Evolutionary conservation across 805 yeast species (phyloP).

Genomic region (Candida namnaoensis): DNA sequence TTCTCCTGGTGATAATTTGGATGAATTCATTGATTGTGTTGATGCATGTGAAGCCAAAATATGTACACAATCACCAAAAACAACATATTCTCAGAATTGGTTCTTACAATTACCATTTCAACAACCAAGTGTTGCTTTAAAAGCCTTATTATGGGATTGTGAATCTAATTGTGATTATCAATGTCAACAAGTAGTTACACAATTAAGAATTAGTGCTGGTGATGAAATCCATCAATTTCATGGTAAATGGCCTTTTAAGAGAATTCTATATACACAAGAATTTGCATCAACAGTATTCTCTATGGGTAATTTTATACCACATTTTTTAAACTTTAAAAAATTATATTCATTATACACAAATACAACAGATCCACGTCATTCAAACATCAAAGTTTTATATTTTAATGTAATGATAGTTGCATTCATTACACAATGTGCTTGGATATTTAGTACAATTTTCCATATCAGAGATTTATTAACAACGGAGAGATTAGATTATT

Average conservation of each 20-base stretch:
- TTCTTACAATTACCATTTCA: constrained; percentile 1
- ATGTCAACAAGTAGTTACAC: constrained; percentile 76
- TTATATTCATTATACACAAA: constrained; percentile 10
- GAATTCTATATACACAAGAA: constrained; percentile 81
- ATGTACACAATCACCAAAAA: neutral
- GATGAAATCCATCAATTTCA: constrained; percentile 75
- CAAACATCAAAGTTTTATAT: constrained; percentile 10
- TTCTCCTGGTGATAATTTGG: constrained; percentile 7
- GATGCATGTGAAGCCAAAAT: constrained; percentile 2
- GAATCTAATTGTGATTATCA: constrained; percentile 81
- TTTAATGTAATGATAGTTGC: constrained; percentile 40
- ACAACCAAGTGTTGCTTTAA: constrained; percentile 15
- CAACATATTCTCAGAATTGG: neutral
- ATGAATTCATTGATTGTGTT: constrained; percentile 4
- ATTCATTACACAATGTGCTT: constrained; percentile 69
- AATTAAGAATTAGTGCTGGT: constrained; percentile 34
- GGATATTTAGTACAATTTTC: constrained; percentile 81
- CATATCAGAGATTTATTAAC: constrained; percentile 75
- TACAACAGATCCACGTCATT: neutral
- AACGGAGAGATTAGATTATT: constrained; percentile 86
- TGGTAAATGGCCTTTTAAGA: constrained; percentile 93
- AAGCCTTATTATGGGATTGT: constrained; percentile 65
- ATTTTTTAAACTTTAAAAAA: constrained; percentile 36
- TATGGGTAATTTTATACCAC: constrained; percentile 60
- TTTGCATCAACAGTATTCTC: constrained; percentile 74